phyloP scores from a whole-genome alignment of 179 eudicot species.

The Monotropa hypopitys region DNA sequence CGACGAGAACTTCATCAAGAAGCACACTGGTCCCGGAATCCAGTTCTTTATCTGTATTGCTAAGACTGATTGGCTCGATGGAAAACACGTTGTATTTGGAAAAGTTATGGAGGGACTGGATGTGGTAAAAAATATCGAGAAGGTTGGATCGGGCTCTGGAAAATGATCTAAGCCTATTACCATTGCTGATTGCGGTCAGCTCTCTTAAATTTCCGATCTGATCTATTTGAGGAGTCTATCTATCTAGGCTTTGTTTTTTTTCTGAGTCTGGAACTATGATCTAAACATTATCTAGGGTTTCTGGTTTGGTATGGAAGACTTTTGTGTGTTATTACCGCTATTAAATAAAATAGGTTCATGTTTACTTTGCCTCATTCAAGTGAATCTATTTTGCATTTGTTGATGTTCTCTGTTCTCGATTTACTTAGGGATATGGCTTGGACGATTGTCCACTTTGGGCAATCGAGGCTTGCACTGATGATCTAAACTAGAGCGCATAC shows the following conservation, averaged over 20 bases:
- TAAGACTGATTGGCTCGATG: constrained; percentile 72
- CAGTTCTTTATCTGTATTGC: constrained; percentile 81
- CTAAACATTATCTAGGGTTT: constrained; percentile 1
- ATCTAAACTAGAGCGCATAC: too few species aligned
- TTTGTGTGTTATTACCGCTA: background rate
- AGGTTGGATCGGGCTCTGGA: constrained; percentile 52
- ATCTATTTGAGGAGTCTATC: background rate
- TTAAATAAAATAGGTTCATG: too few species aligned
- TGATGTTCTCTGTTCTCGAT: too few species aligned
- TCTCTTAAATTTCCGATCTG: constrained; percentile 15
- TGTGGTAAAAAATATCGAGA: constrained; percentile 51
- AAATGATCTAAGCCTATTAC: constrained; percentile 34
- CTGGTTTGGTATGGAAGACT: background rate
- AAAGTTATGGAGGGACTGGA: constrained; percentile 69
- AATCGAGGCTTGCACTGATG: too few species aligned
- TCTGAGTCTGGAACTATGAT: background rate
- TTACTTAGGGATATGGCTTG: too few species aligned
- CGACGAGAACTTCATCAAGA: constrained; percentile 66
- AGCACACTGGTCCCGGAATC: constrained; percentile 76
- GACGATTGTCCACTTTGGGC: too few species aligned
- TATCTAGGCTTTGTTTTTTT: background rate
- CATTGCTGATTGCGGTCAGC: constrained; percentile 72
- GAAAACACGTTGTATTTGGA: constrained; percentile 69
- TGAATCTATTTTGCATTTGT: too few species aligned
- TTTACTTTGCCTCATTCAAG: too few species aligned